Evolutionary conservation across 495 filamentous ascomycete genomes (phyloP).

Genomic region (Diplogelasinospora grovesii): DNA sequence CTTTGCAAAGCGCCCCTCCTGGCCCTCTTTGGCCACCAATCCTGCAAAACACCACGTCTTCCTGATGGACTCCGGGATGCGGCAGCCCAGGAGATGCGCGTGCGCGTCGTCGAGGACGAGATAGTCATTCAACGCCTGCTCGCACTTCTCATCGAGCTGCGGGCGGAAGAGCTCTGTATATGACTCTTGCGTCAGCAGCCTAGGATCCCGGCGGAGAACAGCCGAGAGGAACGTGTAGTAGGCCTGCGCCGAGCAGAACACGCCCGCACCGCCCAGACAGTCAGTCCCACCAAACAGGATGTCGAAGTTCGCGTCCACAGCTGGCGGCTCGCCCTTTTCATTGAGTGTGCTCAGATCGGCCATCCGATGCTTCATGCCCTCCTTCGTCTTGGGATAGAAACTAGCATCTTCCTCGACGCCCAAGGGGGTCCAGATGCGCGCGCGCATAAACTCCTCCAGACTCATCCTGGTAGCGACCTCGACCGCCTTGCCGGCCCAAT

Average conservation of each 20-base stretch:
- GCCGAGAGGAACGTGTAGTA: conserved; percentile 10
- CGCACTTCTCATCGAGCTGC: conserved; percentile 6
- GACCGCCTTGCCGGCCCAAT: conserved; percentile 41
- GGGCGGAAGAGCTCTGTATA: conserved; percentile 11
- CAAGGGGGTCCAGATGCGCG: conserved; percentile 7
- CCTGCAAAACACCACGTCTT: conserved; percentile 11
- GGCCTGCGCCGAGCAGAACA: conserved; percentile 5
- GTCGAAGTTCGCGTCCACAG: conserved; percentile 4
- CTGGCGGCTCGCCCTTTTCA: conserved; percentile 7
- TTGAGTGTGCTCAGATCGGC: conserved; percentile 4
- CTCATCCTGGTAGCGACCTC: not conserved
- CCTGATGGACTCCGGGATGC: conserved; percentile 4
- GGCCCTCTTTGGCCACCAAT: not conserved
- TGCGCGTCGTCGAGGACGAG: conserved; percentile 1
- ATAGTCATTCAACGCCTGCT: conserved; percentile 10
- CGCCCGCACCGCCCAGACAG: conserved; percentile 4
- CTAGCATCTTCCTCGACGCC: conserved; percentile 3
- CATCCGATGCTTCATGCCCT: conserved; percentile 1
- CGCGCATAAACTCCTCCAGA: conserved; percentile 8
- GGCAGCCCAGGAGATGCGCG: conserved; percentile 3
- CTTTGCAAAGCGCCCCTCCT: conserved; percentile 7
- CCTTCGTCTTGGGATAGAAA: conserved; percentile 5
- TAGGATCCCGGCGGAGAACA: conserved; percentile 6
- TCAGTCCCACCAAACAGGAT: conserved; percentile 3
- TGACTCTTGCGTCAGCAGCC: conserved; percentile 2